These are phyloP conservation scores for Pichia sp. DNA, from an alignment of 1,139 yeast species.

Conservation along the genomic window DNA sequence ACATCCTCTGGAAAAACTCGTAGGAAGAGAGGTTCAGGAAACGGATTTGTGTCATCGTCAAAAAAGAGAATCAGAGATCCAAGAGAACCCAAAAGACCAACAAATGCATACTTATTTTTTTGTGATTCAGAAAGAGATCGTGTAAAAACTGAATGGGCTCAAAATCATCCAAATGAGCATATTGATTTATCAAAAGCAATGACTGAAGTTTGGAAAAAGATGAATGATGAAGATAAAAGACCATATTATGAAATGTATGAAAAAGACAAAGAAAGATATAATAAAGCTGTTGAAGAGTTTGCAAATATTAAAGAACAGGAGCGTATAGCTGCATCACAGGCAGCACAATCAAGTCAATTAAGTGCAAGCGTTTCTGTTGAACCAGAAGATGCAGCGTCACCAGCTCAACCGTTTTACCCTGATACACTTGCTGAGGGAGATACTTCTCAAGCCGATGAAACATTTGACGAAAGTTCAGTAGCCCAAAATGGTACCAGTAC, in stretches of 20 bases:
- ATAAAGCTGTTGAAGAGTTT: conserved; percentile 65
- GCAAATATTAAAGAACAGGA: conserved; percentile 34
- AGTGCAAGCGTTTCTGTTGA: conserved; percentile 8
- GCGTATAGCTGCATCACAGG: conserved; percentile 8
- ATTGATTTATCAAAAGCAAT: conserved; percentile 67
- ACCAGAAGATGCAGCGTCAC: conserved; percentile 8
- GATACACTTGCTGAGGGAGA: conserved; percentile 10
- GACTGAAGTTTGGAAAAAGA: conserved; percentile 81
- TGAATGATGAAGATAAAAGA: conserved; percentile 62
- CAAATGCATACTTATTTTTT: conserved; percentile 80
- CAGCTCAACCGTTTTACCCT: conserved; percentile 3
- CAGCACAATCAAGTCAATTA: neutral
- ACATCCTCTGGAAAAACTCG: conserved; percentile 3
- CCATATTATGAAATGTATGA: conserved; percentile 75
- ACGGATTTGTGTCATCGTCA: conserved; percentile 14
- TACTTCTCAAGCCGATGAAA: conserved; percentile 5
- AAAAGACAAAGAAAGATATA: conserved; percentile 72
- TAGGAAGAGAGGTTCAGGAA: conserved; percentile 16
- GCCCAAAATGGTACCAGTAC: conserved; percentile 1
- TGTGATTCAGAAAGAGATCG: conserved; percentile 83
- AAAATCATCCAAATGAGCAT: conserved; percentile 39
- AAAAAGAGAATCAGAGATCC: conserved; percentile 54
- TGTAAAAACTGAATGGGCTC: conserved; percentile 50
- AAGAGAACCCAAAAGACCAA: conserved; percentile 79
- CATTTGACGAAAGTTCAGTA: conserved; percentile 1